Evolutionary conservation across 2,329 filamentous ascomycete species (phyloP).

Genomic region (Curvularia lunata): DNA sequence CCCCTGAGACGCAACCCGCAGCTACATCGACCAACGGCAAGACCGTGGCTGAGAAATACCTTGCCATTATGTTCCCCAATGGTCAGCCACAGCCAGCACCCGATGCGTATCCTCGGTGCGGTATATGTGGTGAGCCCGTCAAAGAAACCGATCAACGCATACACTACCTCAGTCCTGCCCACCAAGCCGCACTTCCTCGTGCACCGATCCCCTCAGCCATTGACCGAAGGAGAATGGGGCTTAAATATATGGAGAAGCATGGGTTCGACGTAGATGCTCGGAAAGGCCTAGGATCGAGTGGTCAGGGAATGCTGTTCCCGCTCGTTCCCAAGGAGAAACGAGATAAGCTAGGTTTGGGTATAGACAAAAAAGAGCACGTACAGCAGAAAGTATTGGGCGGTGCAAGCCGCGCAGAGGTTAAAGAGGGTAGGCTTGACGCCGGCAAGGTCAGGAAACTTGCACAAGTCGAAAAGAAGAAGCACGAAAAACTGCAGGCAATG

Average conservation of each 20-base stretch:
- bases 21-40: constrained; percentile 53
- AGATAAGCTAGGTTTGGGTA: constrained; percentile 76
- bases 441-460: constrained; percentile 70
- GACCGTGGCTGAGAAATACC: constrained; percentile 66
- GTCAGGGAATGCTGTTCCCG: constrained; percentile 75
- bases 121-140: constrained; percentile 48
- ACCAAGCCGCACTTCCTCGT: constrained; percentile 73
- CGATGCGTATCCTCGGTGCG: constrained; percentile 35
- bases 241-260: constrained; percentile 68
- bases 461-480: constrained; percentile 66
- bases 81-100: constrained; percentile 30
- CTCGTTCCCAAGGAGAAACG: constrained; percentile 75
- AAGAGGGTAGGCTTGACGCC: constrained; percentile 63
- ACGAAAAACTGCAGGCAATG: constrained; percentile 69
- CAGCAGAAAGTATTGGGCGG: constrained; percentile 48
- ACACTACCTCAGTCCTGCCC: constrained; percentile 66
- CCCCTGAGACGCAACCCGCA: constrained; percentile 29
- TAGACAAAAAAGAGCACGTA: constrained; percentile 51
- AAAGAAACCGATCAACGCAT: constrained; percentile 46
- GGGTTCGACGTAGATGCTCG: constrained; percentile 79
- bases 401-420: constrained; percentile 45
- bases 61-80: constrained; percentile 68
- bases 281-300: constrained; percentile 71
- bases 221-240: constrained; percentile 72
- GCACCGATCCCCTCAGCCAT: constrained; percentile 75